These are phyloP conservation scores for Plantago major DNA, from an alignment of 257 asterid genomes.

Conservation along the genomic window DNA sequence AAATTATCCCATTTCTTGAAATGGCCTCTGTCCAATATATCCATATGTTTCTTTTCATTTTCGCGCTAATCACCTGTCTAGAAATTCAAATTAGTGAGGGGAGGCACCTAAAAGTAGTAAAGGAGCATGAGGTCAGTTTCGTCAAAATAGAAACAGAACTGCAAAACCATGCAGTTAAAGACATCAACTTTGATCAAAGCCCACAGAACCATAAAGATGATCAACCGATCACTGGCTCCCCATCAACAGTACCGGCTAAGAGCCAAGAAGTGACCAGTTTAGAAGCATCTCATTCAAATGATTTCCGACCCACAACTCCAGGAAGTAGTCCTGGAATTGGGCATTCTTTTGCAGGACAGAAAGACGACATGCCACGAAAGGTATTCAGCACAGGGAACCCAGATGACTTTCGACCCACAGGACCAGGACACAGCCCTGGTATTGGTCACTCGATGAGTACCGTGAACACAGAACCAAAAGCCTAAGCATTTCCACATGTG, in stretches of 20 bases:
- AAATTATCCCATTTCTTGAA: neutral
- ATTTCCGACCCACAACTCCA: slow-evolving; percentile 43
- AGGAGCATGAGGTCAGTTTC: slow-evolving; percentile 14
- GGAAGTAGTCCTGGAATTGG: slow-evolving; percentile 74
- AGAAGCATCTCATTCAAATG: slow-evolving; percentile 11
- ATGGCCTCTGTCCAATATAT: slow-evolving; percentile 34
- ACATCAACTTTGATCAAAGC: slow-evolving; percentile 12
- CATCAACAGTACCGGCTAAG: slow-evolving; percentile 15
- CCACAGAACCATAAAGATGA: slow-evolving; percentile 9
- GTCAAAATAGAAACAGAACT: slow-evolving; percentile 12
- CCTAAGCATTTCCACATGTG: slow-evolving; percentile 20
- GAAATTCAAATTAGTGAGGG: slow-evolving; percentile 32
- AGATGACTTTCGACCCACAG: slow-evolving; percentile 38
- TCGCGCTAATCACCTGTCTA: slow-evolving; percentile 26
- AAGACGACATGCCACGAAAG: slow-evolving; percentile 15
- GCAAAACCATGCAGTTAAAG: slow-evolving; percentile 7
- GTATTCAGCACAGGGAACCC: slow-evolving; percentile 16
- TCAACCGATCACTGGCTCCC: slow-evolving; percentile 7
- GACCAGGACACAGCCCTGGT: slow-evolving; percentile 54
- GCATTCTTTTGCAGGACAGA: slow-evolving; percentile 30
- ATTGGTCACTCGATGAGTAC: slow-evolving; percentile 46
- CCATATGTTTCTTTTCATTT: slow-evolving; percentile 27
- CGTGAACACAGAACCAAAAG: slow-evolving; percentile 26
- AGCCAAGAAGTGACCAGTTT: slow-evolving; percentile 13
- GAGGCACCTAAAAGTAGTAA: slow-evolving; percentile 35